Conservation (phyloP, 208 protist species). For the Trypanosoma theileri region DNA sequence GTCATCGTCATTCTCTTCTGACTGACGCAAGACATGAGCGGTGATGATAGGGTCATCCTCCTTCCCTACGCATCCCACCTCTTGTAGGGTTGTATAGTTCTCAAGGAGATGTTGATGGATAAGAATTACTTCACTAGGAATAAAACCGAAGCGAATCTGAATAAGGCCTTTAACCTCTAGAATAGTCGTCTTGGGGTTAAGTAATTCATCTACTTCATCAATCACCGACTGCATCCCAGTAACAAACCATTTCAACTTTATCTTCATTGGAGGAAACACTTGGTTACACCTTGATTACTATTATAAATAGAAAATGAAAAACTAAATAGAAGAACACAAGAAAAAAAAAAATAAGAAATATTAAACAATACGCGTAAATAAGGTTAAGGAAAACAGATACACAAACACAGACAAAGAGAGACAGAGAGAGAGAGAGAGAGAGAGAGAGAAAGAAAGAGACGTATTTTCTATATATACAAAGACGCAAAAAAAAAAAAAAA, state of each 20-base stretch:
- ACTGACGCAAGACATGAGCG: slow-evolving; percentile 57
- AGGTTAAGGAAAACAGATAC: background rate
- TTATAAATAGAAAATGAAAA: too few relatives aligned
- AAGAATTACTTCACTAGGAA: slow-evolving; percentile 52
- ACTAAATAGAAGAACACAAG: background rate
- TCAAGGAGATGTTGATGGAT: slow-evolving; percentile 58
- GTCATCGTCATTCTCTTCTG: slow-evolving; percentile 52
- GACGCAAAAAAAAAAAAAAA: too few relatives aligned
- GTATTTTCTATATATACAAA: background rate
- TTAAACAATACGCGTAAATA: background rate
- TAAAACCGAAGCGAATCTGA: slow-evolving; percentile 83
- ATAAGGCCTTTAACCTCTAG: slow-evolving; percentile 82
- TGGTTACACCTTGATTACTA: background rate
- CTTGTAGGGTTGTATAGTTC: slow-evolving; percentile 45
- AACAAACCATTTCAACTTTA: slow-evolving; percentile 68
- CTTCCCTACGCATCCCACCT: slow-evolving; percentile 43
- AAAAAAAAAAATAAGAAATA: slow-evolving; percentile 19
- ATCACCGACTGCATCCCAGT: slow-evolving; percentile 60
- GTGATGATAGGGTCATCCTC: slow-evolving; percentile 48
- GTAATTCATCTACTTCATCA: slow-evolving; percentile 61
- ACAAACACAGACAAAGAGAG: slow-evolving; percentile 8
- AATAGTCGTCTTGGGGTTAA: slow-evolving; percentile 67
- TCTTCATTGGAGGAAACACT: slow-evolving; percentile 40
- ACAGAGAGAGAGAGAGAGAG: slow-evolving; percentile 12
- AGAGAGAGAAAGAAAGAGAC: background rate